A percentile compares a stretch with the other conserved stretches of the same genome.
phyloP scores from a whole-genome alignment of 2,329 filamentous ascomycete species.

The Rhynchosporium secalis region DNA sequence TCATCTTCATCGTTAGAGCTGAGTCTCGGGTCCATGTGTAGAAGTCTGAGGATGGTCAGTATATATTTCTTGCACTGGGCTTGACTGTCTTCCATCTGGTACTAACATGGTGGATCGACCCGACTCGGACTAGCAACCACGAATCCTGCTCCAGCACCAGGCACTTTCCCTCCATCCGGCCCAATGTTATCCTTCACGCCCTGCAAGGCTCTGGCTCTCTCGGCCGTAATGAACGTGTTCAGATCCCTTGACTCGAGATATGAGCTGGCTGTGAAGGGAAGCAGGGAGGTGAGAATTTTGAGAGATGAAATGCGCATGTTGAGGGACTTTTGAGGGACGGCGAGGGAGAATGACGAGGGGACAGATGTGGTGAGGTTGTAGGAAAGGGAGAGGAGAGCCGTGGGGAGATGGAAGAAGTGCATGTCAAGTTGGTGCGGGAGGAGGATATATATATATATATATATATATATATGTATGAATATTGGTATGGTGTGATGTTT shows the following conservation, averaged over 20 bases:
- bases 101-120: slow-evolving; percentile 54
- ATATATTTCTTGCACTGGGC: background rate
- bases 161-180: slow-evolving; percentile 48
- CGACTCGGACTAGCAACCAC: slow-evolving; percentile 57
- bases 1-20: slow-evolving; percentile 67
- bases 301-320: slow-evolving; percentile 17
- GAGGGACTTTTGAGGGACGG: background rate
- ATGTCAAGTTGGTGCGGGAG: background rate
- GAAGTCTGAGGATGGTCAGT: slow-evolving; percentile 54
- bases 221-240: slow-evolving; percentile 45
- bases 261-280: slow-evolving; percentile 21
- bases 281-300: slow-evolving; percentile 7
- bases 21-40: slow-evolving; percentile 78
- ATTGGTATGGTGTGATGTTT: too few species aligned
- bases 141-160: slow-evolving; percentile 50
- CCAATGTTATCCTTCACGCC: slow-evolving; percentile 58
- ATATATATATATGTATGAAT: background rate
- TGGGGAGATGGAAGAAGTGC: background rate
- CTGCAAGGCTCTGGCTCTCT: slow-evolving; percentile 50
- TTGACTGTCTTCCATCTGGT: background rate
- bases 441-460: background rate
- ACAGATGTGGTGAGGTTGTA: background rate
- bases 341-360: background rate
- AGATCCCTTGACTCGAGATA: slow-evolving; percentile 28
- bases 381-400: background rate